A percentile compares a stretch with the other conserved stretches of the same genome.
phyloP scores from a whole-genome alignment of 345 rosid genomes.

The Abelmoschus esculentus region DNA sequence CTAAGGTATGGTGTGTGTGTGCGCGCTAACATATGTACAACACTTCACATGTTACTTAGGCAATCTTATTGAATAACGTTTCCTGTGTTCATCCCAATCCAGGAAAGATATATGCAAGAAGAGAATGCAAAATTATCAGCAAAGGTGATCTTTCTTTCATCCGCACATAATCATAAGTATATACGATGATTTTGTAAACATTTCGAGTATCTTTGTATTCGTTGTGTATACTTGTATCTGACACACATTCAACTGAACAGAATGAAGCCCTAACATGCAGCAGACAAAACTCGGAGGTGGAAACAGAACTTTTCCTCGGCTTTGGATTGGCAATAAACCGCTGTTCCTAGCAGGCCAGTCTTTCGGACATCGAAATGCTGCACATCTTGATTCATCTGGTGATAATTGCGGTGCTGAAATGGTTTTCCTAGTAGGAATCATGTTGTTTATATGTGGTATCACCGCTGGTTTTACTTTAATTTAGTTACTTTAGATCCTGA shows the following conservation, averaged over 20 bases:
- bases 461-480: not conserved
- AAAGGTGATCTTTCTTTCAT: constrained; percentile 25
- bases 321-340: constrained; percentile 37
- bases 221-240: not conserved
- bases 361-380: not conserved
- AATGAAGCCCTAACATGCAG: constrained; percentile 11
- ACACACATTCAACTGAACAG: constrained; percentile 7
- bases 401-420: not conserved
- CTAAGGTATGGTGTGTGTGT: constrained; percentile 24
- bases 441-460: not conserved
- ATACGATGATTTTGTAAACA: not conserved
- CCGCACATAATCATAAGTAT: not conserved
- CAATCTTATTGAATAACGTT: not conserved
- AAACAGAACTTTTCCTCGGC: constrained; percentile 45
- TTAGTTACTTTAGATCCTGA: not conserved
- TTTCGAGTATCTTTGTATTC: not conserved
- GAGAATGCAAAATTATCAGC: constrained; percentile 34
- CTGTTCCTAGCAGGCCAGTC: not conserved
- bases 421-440: not conserved
- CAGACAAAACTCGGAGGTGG: constrained; percentile 32
- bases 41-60: not conserved
- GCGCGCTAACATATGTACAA: not conserved
- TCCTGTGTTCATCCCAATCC: constrained; percentile 2
- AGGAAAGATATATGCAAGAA: constrained; percentile 44
- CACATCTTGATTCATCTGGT: too few species aligned